Evolutionary conservation across 2,329 filamentous ascomycete genomes (phyloP).

Genomic region (Pseudogymnoascus sp.): DNA sequence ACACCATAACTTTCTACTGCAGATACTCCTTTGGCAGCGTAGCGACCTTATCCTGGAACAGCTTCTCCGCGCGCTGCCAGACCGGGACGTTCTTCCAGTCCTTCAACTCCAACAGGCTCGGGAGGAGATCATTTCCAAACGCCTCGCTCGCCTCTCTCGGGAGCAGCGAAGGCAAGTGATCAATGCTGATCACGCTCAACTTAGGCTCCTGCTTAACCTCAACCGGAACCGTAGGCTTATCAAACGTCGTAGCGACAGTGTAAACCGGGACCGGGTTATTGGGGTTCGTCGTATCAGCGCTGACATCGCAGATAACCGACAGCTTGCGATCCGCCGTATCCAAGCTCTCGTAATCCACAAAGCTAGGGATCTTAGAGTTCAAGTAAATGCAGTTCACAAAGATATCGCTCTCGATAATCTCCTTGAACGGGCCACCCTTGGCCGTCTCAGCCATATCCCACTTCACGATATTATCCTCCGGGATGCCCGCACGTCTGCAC

Average conservation of each 20-base stretch:
- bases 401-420: conserved; percentile 68
- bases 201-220: conserved; percentile 44
- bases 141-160: conserved; percentile 81
- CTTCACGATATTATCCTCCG: conserved; percentile 56
- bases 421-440: conserved; percentile 61
- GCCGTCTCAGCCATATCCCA: conserved; percentile 74
- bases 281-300: conserved; percentile 65
- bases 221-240: conserved; percentile 76
- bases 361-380: conserved; percentile 67
- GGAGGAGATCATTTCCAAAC: conserved; percentile 71
- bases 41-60: conserved; percentile 75
- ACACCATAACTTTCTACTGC: neutral
- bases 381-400: conserved; percentile 91
- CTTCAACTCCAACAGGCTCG: conserved; percentile 69
- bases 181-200: conserved; percentile 78
- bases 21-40: conserved; percentile 46
- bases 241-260: conserved; percentile 76
- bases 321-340: conserved; percentile 62
- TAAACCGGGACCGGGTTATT: conserved; percentile 70
- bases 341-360: conserved; percentile 66
- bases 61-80: conserved; percentile 77
- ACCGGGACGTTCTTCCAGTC: conserved; percentile 64
- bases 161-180: conserved; percentile 75
- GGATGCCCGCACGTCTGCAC: conserved; percentile 65
- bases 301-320: conserved; percentile 73